Conservation (phyloP, 1,284 basidiomycete genomes). For the Lignosus rhinocerotis region DNA sequence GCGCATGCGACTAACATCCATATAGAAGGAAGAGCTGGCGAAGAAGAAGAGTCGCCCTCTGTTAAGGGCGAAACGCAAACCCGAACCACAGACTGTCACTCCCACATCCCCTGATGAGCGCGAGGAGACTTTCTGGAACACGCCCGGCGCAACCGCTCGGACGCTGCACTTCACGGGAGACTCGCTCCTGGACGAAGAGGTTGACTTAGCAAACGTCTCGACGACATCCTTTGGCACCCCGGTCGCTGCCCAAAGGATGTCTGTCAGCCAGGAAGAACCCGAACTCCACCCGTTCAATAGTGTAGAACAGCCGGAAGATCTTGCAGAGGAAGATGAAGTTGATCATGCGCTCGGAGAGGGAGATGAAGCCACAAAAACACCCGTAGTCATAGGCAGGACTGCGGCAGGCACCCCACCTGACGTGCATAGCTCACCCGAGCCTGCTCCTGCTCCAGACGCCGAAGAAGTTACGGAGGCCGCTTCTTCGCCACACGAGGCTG, state of each 20-base stretch:
- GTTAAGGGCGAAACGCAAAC: conserved; percentile 15
- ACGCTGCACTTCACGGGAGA: conserved; percentile 62
- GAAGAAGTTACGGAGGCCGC: conserved; percentile 12
- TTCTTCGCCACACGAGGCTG: conserved; percentile 1
- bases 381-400: conserved; percentile 9
- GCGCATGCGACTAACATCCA: neutral
- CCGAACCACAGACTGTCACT: conserved; percentile 25
- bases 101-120: conserved; percentile 32
- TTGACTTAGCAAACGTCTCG: conserved; percentile 48
- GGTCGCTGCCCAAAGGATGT: conserved; percentile 6
- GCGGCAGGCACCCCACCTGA: neutral
- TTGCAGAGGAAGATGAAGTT: conserved; percentile 21
- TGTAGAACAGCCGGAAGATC: conserved; percentile 5
- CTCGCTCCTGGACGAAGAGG: conserved; percentile 60
- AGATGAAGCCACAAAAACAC: conserved; percentile 17
- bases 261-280: neutral
- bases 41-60: conserved; percentile 26
- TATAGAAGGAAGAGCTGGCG: conserved; percentile 47
- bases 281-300: neutral
- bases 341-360: conserved; percentile 13
- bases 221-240: conserved; percentile 52
- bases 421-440: conserved; percentile 5
- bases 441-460: neutral
- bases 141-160: conserved; percentile 54
- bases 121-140: conserved; percentile 63